phyloP scores from a whole-genome alignment of 2,329 filamentous ascomycete genomes.

The Penicillium sp. region DNA sequence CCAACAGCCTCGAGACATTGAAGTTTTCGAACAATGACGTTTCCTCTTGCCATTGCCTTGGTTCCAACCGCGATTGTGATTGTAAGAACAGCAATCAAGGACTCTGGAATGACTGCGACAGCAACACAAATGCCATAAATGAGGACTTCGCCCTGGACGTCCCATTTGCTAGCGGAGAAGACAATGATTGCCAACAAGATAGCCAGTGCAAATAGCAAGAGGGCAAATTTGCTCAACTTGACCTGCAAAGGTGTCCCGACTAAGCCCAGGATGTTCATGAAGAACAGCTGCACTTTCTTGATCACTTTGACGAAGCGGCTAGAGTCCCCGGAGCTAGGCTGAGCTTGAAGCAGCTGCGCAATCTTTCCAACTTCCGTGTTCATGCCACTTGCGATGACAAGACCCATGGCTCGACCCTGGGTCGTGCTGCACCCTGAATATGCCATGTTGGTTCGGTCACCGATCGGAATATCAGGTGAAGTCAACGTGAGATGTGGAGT shows the following conservation, averaged over 20 bases:
- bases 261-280: constrained; percentile 54
- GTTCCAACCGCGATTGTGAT: constrained; percentile 62
- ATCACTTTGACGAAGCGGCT: constrained; percentile 30
- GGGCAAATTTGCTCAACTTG: constrained; percentile 81
- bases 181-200: constrained; percentile 64
- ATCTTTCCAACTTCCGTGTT: constrained; percentile 63
- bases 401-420: constrained; percentile 59
- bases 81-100: constrained; percentile 63
- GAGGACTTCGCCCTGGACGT: constrained; percentile 58
- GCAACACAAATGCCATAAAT: constrained; percentile 62
- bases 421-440: constrained; percentile 63
- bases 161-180: constrained; percentile 60
- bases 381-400: constrained; percentile 63
- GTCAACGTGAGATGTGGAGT: constrained; percentile 37
- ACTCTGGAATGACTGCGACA: constrained; percentile 64
- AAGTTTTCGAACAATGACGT: constrained; percentile 57
- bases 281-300: constrained; percentile 46
- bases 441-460: constrained; percentile 62
- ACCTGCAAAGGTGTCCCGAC: constrained; percentile 79
- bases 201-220: constrained; percentile 74
- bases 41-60: constrained; percentile 54
- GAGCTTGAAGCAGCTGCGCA: constrained; percentile 57
- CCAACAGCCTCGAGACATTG: constrained; percentile 58
- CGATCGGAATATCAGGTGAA: constrained; percentile 42
- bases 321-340: constrained; percentile 32